A percentile compares a stretch with the other conserved stretches of the same genome.
Evolutionary conservation across 495 filamentous ascomycete species (phyloP).

Genomic region (Tuber borchii): DNA sequence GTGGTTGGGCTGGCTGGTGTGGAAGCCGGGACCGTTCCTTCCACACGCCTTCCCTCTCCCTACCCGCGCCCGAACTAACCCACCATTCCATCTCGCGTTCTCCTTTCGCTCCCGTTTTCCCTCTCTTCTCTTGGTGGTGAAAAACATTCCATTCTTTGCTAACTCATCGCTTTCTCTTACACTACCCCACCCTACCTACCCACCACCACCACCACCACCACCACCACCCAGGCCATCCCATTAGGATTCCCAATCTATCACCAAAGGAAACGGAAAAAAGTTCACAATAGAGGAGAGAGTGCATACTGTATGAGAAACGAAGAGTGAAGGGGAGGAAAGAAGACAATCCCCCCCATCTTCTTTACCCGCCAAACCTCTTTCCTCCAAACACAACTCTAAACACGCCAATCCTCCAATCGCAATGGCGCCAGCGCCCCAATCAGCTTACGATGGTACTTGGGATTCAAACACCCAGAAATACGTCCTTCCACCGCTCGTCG

Average conservation of each 20-base stretch:
- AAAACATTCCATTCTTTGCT: conserved; percentile 2
- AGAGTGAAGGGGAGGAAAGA: conserved; percentile 1
- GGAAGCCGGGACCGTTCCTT: background rate
- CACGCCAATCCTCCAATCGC: background rate
- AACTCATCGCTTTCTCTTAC: conserved; percentile 1
- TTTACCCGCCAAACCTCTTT: background rate
- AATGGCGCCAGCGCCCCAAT: conserved; percentile 22
- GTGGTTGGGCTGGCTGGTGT: conserved; percentile 4
- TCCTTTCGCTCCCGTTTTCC: background rate
- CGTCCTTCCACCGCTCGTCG: conserved; percentile 34
- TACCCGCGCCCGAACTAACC: background rate
- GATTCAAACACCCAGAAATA: conserved; percentile 19
- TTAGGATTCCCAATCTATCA: background rate
- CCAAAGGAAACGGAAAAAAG: background rate
- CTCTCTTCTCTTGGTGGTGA: background rate
- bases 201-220: too few species aligned
- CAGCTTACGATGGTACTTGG: conserved; percentile 33
- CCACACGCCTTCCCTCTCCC: background rate
- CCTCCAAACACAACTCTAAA: background rate
- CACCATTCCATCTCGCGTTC: background rate
- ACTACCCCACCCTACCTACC: too few species aligned
- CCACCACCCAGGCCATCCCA: background rate
- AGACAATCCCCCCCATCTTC: background rate
- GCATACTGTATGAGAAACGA: background rate
- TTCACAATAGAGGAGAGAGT: background rate